These are phyloP conservation scores for Blastocystis sp. DNA, from an alignment of 352 stramenopile species.

Conservation along the genomic window DNA sequence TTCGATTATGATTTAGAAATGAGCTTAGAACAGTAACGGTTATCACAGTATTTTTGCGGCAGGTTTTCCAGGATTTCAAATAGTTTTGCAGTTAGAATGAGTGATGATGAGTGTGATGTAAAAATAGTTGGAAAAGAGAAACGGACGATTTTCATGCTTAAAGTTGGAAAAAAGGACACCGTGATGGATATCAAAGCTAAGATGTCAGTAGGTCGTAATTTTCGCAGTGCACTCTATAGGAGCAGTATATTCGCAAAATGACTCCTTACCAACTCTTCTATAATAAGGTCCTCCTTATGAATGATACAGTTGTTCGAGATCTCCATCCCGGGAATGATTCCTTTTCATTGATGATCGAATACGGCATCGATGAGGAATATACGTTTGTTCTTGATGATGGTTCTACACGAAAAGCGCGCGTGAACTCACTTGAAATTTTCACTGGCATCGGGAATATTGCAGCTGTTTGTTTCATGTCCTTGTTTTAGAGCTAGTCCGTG, in stretches of 20 bases:
- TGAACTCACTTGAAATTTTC: conserved; percentile 30
- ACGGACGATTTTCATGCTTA: neutral
- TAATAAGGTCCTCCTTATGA: conserved; percentile 37
- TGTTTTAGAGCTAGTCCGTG: neutral
- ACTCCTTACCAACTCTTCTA: neutral
- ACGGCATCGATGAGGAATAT: conserved; percentile 5
- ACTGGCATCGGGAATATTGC: neutral
- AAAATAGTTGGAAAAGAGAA: neutral
- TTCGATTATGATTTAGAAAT: neutral
- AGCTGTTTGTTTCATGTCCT: neutral
- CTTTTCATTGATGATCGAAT: conserved; percentile 27
- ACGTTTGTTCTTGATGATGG: conserved; percentile 43
- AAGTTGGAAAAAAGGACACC: neutral
- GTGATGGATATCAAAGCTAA: conserved; percentile 3
- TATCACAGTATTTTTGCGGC: neutral
- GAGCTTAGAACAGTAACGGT: neutral
- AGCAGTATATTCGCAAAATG: neutral
- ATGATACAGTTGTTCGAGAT: neutral
- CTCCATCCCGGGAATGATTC: neutral
- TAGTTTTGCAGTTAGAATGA: neutral
- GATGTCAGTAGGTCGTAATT: neutral
- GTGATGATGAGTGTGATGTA: neutral
- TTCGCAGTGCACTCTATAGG: neutral
- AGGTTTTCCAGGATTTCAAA: neutral
- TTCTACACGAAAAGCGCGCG: neutral